Base-by-base conservation (phyloP, 2,329 filamentous ascomycete genomes). In the Pyricularia pennisetigena region DNA sequence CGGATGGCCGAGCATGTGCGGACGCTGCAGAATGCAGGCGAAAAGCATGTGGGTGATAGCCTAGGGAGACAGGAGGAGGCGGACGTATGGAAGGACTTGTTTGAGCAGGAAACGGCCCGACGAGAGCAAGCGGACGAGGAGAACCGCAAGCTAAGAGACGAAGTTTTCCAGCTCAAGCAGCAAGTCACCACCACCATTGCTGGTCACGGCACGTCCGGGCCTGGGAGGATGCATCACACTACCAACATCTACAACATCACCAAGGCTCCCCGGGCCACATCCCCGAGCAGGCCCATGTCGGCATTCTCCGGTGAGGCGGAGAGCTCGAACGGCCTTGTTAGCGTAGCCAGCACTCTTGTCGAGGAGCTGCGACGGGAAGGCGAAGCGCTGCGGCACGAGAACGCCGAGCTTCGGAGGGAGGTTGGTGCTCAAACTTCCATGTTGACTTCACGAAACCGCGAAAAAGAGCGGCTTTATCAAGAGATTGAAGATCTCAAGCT, bases 401-500 rank as follows among this genome's bases (percentile, higher is more conserved):
- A 97, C 74, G 92, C 93, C 2, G 94, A 97, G 76, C 79, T 99
- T 35, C 88, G 94, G 67, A 90, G 94, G 68, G 94, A 98, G 77
- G 91, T 98, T 32, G 93, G 94, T 70, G 95, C 95, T 2, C 95
- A 99, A 77, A 97, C 94, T 0, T 97, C 94, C 0, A 98, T 99
- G 93, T 85, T 99, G 41, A 97, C 94, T 0, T 98, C 95, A 49
- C 87, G 95, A 28, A 97, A 97, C 75, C 90, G 93, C 29, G 95
- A 99, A 76, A 96, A 97, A 75, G 94, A 98, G 76, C 88, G 93
- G 5, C 83, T 99, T 9, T 97, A 98, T 77, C 93, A 97, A 75
- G 94, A 99, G 76, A 98, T 98, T 71, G 95, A 99, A 78, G 94
- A 97, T 70, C 83, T 99, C 70, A 99, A 98, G 79, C 88, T 98